Evolutionary conservation across 331 rosid genomes (phyloP), one percentile per base, ranked within the genome.

Genomic region (Rhamnella rubrinervis): DNA sequence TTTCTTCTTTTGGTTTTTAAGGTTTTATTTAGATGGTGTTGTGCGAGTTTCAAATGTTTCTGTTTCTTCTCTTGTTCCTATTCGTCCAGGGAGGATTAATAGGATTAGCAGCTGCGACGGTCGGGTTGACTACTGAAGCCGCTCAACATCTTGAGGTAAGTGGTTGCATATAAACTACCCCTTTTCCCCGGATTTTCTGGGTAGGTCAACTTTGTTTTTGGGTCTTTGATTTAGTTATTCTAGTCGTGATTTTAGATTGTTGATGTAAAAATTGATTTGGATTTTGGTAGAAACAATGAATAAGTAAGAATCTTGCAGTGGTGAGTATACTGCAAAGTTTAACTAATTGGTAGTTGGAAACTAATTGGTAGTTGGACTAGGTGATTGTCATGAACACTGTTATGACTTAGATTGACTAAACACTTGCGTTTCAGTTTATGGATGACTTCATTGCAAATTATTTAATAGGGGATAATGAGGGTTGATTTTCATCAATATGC

Each of bases 91-190:
- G 98, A 72, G 98, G 98, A 72, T 83, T 93, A 93, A 90, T 93
- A 64, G 92, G 98, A 55, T 85, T 93, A 75, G 98, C 97, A 58
- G 98, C 97, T 77, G 93, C 88, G n/a, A 90, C 97, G 25, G 97
- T 93, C 71, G 98, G 96, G 63, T 78, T 93, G 88, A 73, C 87
- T 68, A 70, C 73, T 46, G 97, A 82, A 71, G 98, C 98, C 2
- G 72, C 87, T 72, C 96, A 87, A 68, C 96, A 93, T 84, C 98
- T 93, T 59, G 98, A 90, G 90, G 98, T 90, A 74, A 82, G 81
- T 25, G 4, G 0, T 28, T 56, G 76, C 38, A 58, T 17, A 11
- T n/a, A 63, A 26, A 31, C 70, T 63, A 50, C 39, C 18, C 4
- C 19, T n/a, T 38, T 14, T 73, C 14, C 5, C 16, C 6, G 4